A percentile compares a stretch with the other conserved stretches of the same genome.
phyloP scores from a whole-genome alignment of 2,329 filamentous ascomycete genomes.

The Parastagonospora nodorum region DNA sequence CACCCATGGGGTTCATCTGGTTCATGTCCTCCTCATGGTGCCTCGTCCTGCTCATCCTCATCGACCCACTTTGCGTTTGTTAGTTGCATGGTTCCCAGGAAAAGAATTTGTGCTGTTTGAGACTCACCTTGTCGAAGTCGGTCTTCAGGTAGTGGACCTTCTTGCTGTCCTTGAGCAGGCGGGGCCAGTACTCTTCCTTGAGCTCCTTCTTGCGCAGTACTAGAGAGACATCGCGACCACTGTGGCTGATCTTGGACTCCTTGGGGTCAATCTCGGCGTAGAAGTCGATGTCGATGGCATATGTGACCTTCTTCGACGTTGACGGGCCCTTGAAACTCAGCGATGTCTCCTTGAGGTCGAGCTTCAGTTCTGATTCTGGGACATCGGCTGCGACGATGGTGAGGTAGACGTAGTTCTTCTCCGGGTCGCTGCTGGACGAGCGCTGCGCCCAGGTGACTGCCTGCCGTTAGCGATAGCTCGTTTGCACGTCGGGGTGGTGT shows the following conservation, averaged over 20 bases:
- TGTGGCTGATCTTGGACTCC: conserved; percentile 87
- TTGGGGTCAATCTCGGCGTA: conserved; percentile 87
- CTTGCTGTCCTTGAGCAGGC: conserved; percentile 86
- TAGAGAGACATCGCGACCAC: conserved; percentile 82
- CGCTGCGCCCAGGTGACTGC: conserved; percentile 97
- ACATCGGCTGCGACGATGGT: conserved; percentile 90
- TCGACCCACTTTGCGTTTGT: conserved; percentile 74
- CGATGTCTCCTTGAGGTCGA: conserved; percentile 73
- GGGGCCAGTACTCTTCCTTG: conserved; percentile 93
- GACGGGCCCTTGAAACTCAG: conserved; percentile 85
- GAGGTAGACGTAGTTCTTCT: conserved; percentile 94
- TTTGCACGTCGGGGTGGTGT: background rate
- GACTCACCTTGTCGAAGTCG: conserved; percentile 88
- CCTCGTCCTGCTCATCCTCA: conserved; percentile 96
- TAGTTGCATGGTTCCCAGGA: background rate
- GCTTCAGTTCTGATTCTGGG: conserved; percentile 72
- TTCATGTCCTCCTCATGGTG: conserved; percentile 72
- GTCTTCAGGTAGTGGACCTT: conserved; percentile 97
- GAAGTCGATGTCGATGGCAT: conserved; percentile 84
- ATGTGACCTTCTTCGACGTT: conserved; percentile 81
- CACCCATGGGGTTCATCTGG: conserved; percentile 59
- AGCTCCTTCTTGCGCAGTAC: conserved; percentile 97
- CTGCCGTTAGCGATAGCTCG: conserved; percentile 21
- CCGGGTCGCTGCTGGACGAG: conserved; percentile 76
- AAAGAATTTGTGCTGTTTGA: background rate